Percentiles rank a stretch among this genome's conserved stretches.
phyloP scores from a whole-genome alignment of 768 basidiomycete species.

The Pleurotus salmoneostramineus region DNA sequence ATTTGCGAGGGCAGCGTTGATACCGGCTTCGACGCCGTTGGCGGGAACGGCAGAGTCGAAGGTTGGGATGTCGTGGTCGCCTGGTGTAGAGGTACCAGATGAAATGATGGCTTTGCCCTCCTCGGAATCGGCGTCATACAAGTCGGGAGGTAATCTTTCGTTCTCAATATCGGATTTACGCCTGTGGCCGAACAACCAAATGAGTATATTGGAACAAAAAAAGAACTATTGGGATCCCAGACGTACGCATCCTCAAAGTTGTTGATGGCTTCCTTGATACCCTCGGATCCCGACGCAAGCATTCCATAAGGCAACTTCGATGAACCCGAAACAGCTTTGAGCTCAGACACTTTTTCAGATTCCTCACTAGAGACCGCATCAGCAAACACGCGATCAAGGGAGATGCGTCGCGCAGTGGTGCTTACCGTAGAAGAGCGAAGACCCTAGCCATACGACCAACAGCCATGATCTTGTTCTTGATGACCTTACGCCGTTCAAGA shows the following conservation, averaged over 20 bases:
- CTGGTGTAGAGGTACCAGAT: slow-evolving; percentile 52
- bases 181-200: slow-evolving; percentile 30
- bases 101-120: slow-evolving; percentile 66
- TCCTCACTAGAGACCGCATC: slow-evolving; percentile 66
- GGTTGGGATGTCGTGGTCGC: slow-evolving; percentile 33
- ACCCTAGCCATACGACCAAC: slow-evolving; percentile 96
- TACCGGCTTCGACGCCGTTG: slow-evolving; percentile 39
- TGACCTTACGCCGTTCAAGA: slow-evolving; percentile 78
- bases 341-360: slow-evolving; percentile 94
- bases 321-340: slow-evolving; percentile 86
- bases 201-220: not conserved
- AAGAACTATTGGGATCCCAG: not conserved
- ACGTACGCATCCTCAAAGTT: slow-evolving; percentile 96
- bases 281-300: slow-evolving; percentile 85
- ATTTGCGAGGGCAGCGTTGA: slow-evolving; percentile 35
- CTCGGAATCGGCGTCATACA: slow-evolving; percentile 77
- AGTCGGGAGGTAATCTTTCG: slow-evolving; percentile 94
- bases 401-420: not conserved
- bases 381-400: not conserved
- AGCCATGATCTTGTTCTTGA: slow-evolving; percentile 98
- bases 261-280: slow-evolving; percentile 91
- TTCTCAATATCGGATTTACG: slow-evolving; percentile 99
- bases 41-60: slow-evolving; percentile 38
- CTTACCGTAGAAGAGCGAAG: slow-evolving; percentile 79
- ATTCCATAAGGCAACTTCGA: slow-evolving; percentile 77